Evolutionary conservation across 2,329 filamentous ascomycete species (phyloP).

Genomic region (Zasmidium cellare): DNA sequence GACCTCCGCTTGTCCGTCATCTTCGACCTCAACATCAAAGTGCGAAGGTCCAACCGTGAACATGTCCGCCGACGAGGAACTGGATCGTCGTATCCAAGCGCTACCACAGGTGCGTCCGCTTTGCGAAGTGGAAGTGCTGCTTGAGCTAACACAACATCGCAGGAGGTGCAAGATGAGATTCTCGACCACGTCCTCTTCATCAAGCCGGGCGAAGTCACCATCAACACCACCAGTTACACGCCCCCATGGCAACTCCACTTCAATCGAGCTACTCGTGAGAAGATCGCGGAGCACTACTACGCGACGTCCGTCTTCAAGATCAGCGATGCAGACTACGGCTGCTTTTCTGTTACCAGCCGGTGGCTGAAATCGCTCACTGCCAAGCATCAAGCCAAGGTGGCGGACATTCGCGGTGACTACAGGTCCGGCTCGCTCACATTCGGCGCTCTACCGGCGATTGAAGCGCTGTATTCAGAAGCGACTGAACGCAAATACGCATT

Average conservation of each 20-base stretch:
- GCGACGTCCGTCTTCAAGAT: not conserved
- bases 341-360: not conserved
- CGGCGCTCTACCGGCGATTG: too few relatives aligned
- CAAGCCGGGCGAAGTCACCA: not conserved
- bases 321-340: not conserved
- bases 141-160: not conserved
- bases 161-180: conserved; percentile 10
- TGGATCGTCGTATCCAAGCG: too few relatives aligned
- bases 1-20: too few relatives aligned
- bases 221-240: not conserved
- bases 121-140: too few relatives aligned
- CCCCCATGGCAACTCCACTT: conserved; percentile 4
- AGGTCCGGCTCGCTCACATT: too few relatives aligned
- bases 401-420: too few relatives aligned
- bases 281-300: not conserved
- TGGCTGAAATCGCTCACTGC: not conserved
- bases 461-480: too few relatives aligned
- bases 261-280: not conserved
- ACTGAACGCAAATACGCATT: too few relatives aligned
- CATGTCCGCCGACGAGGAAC: too few relatives aligned
- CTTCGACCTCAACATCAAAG: too few relatives aligned
- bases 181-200: not conserved
- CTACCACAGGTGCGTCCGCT: too few relatives aligned
- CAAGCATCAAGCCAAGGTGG: not conserved
- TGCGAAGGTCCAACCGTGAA: too few relatives aligned